Evolutionary conservation across 2,329 filamentous ascomycete species (phyloP), one percentile per base, ranked within the genome.

Genomic region (Cladobotryum mycophilum): DNA sequence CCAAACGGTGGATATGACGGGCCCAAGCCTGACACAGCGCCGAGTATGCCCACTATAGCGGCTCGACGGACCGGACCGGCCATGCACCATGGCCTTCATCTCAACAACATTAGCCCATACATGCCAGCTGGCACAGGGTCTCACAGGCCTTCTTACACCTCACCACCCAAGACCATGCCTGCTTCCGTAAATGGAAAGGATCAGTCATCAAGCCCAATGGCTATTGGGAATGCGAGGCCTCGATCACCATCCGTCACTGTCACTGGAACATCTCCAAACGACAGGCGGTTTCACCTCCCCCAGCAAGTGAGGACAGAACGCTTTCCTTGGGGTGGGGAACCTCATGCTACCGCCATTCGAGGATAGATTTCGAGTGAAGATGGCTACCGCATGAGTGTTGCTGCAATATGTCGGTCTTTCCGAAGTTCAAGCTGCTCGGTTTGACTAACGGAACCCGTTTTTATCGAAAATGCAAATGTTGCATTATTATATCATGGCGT

Each of bases 311-410:
- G 58, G 45, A 54, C 63, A 36, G 72, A 76, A 52, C 72, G 70
- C 48, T 79, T 79, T 55, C 75, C 74, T 45, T 72, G 67, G 63
- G 66, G 68, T 41, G 56, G 72, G 48, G 76, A 80, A 52, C 61
- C 74, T 61, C 72, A 79, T 64, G 67, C 74, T 41, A 74, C 76
- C 61, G 76, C 76, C 40, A 81, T 73, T 51, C 65, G 66, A 50
- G 68, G 70, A 48, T 73, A 67, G 64, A 49, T 53, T 35, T 50
- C 50, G 36, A 38, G 34, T 35, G 55, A 56, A 42, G 54, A 60
- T 48, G 56, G 57, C 42, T 46, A 46, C 22, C 47, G 42, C 36
- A 49, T 46, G 47, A 53, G 47, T 15, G 33, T 47, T 22, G 41
- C 50, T 35, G 42, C 36, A 5, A 49, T 46, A 46, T 45, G 37